Evolutionary conservation across 2,329 filamentous ascomycete species (phyloP), one percentile per base, ranked within the genome.

Genomic region (Ceratocystiopsis minuta): DNA sequence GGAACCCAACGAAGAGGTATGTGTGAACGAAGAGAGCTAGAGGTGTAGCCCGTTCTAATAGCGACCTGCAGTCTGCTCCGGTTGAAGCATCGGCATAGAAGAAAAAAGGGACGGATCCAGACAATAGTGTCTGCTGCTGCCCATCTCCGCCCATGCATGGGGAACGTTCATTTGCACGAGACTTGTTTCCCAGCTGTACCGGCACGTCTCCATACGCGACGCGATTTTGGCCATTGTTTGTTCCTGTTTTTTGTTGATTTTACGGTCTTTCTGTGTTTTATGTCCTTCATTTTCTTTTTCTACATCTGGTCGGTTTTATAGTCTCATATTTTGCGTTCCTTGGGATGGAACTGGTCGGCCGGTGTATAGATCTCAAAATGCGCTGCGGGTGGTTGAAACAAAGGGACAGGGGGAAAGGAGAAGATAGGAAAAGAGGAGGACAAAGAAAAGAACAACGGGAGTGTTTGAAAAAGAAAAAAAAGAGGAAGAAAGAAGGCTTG

Each of bases 1-100:
- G 42, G 12, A 44, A 36, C 37, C 42, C 35, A 43, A 46, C 42
- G 47, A 45, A 37, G 44, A 45, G 45, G 45, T 45, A 12, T 17
- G 45, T 42, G 31, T 14, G 11, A 24, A 17, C 6, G 28, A 24
- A 11, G 4, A 7, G 24, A 15, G 6, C 18, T 39, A 5, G 33
- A 12, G 33, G 24, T 10, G 11, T 28, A 28, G n/a, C 24, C 2
- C 7, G 24, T 28, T 28, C 24, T 28, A 10, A 28, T 10, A 2
- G 7, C 7, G 24, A 28, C 20, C 7, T 7, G 20, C 24, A 28
- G 24, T 28, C 24, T 28, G 24, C 24, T 28, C 6, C 24, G 7
- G 24, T 10, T 28, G 24, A 28, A 28, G 9, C 24, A 28, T 6
- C 24, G 5, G 24, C 24, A 28, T 28, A 28, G 24, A 6, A 6